Evolutionary conservation across 805 yeast genomes (phyloP).

Genomic region (Wickerhamiella allomyrinae): DNA sequence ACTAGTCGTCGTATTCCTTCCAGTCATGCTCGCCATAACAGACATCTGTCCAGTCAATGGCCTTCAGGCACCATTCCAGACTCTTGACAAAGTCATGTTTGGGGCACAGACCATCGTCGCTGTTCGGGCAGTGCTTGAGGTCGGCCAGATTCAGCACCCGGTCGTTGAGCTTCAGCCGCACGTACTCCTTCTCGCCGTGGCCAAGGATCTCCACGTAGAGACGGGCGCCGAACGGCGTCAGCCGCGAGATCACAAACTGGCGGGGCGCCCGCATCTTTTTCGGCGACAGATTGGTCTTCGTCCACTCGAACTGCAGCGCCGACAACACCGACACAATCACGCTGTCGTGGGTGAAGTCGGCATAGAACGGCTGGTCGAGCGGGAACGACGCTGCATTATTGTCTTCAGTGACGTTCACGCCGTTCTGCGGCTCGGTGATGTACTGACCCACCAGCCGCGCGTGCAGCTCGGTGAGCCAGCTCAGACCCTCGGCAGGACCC

Average conservation of each 20-base stretch:
- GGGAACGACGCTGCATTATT: conserved; percentile 24
- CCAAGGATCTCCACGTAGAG: conserved; percentile 27
- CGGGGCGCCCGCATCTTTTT: conserved; percentile 31
- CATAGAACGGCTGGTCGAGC: conserved; percentile 38
- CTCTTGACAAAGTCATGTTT: conserved; percentile 19
- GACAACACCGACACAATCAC: conserved; percentile 46
- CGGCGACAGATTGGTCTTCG: conserved; percentile 31
- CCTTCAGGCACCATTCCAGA: conserved; percentile 17
- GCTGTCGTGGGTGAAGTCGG: conserved; percentile 65
- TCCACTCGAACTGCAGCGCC: conserved; percentile 42
- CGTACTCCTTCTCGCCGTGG: conserved; percentile 16
- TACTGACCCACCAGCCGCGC: conserved; percentile 36
- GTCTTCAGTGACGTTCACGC: conserved; percentile 33
- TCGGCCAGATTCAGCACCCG: conserved; percentile 26
- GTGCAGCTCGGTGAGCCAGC: conserved; percentile 32
- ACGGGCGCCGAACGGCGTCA: conserved; percentile 31
- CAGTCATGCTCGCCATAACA: conserved; percentile 18
- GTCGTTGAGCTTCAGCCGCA: conserved; percentile 26
- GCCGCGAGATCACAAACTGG: conserved; percentile 26
- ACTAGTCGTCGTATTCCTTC: conserved; percentile 2
- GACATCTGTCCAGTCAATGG: conserved; percentile 19
- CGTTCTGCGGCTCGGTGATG: conserved; percentile 32
- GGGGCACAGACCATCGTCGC: conserved; percentile 24
- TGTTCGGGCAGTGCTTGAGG: conserved; percentile 23
- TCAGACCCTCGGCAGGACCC: conserved; percentile 46